A percentile compares a stretch with the other conserved stretches of the same genome.
Conservation (phyloP, 345 rosid species). For the Arabidopsis arenosa region DNA sequence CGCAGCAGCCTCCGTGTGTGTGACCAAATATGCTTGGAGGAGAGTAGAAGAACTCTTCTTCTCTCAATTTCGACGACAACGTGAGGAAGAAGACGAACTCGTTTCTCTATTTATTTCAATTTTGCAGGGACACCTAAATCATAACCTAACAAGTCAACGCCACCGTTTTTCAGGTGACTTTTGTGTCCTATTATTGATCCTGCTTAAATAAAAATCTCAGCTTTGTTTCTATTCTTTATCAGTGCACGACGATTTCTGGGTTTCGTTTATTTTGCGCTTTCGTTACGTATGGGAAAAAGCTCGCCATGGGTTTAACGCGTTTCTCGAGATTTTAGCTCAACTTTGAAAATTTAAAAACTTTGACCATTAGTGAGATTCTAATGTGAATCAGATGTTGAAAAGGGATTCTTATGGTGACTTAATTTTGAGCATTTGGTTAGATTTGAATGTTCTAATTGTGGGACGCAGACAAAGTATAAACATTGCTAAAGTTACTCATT, state of each 20-base stretch:
- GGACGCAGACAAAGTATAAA: conserved; percentile 9
- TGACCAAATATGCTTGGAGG: conserved; percentile 40
- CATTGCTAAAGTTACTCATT: background rate
- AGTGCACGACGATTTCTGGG: background rate
- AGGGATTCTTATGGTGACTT: background rate
- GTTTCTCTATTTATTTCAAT: background rate
- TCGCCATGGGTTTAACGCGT: conserved; percentile 18
- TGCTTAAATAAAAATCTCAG: background rate
- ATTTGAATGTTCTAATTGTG: background rate
- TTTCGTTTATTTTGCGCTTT: background rate
- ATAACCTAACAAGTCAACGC: conserved; percentile 12
- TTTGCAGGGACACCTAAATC: background rate
- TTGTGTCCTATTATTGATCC: conserved; percentile 20
- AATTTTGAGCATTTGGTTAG: background rate
- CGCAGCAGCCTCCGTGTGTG: conserved; percentile 39
- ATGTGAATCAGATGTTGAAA: conserved; percentile 19
- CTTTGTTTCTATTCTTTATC: background rate
- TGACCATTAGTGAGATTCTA: conserved; percentile 1
- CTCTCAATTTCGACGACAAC: conserved; percentile 24
- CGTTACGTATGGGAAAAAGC: background rate
- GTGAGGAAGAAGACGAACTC: conserved; percentile 31
- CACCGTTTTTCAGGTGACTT: conserved; percentile 33
- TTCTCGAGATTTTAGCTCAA: conserved; percentile 22
- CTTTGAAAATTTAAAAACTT: background rate
- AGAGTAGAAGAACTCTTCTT: conserved; percentile 36